Evolutionary conservation across 73 alveolate genomes (phyloP), one percentile per base, ranked within the genome.

Genomic region (Uronychia binucleata): DNA sequence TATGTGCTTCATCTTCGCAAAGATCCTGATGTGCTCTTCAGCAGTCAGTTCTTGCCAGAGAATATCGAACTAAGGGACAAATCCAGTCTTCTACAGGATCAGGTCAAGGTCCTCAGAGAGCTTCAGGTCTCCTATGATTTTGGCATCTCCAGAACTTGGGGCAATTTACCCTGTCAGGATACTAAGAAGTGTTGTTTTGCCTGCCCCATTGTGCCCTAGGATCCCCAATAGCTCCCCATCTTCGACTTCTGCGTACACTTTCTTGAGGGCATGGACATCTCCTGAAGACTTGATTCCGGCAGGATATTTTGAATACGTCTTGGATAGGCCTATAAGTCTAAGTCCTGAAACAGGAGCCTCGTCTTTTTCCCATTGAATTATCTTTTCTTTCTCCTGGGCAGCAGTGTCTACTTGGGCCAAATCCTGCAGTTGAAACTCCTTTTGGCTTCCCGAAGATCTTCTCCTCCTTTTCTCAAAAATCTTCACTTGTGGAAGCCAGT

Each of bases 191-290:
- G 98, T 91, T 31, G 94, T 91, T 85, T 95, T 95, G 0, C 99
- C 99, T 13, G 99, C 98, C 26, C 99, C 99, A 79, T 93, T 95
- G 59, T 90, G 96, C 33, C 99, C 99, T 35, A 95, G 86, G 79
- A 95, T 84, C 19, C 94, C 90, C 57, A 93, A 79, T 77, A 92
- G 34, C 85, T 93, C 96, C 0, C 86, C 91, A 28, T 85, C 82
- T 0, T 32, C 27, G 33, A 79, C 91, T 31, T 86, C 96, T 74
- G 82, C 86, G 88, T 93, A 95, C 14, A 30, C 32, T 5, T 30
- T 25, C 32, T 83, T 84, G 1, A 88, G 85, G 31, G 94, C 94
- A 33, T 86, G 28, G 27, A 88, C 84, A 59, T 88, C 94, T 19
- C 74, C 28, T 1, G 79, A 29, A 27, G 90, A 77, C 33, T 77